A percentile compares a stretch with the other conserved stretches of the same genome.
phyloP scores from a whole-genome alignment of 2,329 filamentous ascomycete genomes.

The Ceratocystiopsis brevicomis region DNA sequence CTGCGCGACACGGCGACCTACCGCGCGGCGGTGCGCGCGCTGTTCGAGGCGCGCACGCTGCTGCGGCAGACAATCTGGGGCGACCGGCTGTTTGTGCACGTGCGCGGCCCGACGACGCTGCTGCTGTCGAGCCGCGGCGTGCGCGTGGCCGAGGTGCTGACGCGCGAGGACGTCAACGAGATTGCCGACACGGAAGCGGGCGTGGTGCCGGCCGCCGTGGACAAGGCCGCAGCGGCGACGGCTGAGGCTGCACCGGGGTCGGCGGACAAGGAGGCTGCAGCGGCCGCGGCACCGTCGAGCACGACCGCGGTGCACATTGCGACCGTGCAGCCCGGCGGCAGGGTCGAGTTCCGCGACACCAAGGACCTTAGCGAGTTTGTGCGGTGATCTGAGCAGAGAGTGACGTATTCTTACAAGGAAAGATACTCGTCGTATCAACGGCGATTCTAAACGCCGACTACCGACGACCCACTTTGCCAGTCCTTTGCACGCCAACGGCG shows the following conservation, averaged over 20 bases:
- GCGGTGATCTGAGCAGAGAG: constrained; percentile 16
- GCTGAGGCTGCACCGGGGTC: constrained; percentile 12
- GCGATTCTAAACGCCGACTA: too few species aligned
- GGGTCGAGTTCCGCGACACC: constrained; percentile 45
- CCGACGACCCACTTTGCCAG: too few species aligned
- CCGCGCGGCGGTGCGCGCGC: constrained; percentile 43
- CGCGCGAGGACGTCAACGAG: constrained; percentile 66
- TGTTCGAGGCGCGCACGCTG: constrained; percentile 57
- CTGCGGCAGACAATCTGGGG: constrained; percentile 77
- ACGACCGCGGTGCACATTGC: constrained; percentile 34
- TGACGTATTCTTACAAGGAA: too few species aligned
- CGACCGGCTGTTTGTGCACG: constrained; percentile 78
- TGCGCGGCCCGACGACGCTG: constrained; percentile 70
- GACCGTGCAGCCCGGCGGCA: constrained; percentile 38
- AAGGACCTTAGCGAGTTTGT: constrained; percentile 39
- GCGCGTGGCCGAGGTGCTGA: constrained; percentile 59
- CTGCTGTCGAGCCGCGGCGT: constrained; percentile 77
- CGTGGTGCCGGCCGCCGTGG: constrained; percentile 39
- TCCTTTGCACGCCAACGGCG: too few species aligned
- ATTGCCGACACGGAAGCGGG: constrained; percentile 70
- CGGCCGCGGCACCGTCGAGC: constrained; percentile 7
- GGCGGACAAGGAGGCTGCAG: background rate
- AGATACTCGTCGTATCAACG: too few species aligned
- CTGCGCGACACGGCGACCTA: constrained; percentile 57
- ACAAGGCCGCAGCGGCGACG: constrained; percentile 20